Base-by-base conservation (phyloP, 1,284 basidiomycete genomes). In the Cutaneotrichosporon sp. region DNA sequence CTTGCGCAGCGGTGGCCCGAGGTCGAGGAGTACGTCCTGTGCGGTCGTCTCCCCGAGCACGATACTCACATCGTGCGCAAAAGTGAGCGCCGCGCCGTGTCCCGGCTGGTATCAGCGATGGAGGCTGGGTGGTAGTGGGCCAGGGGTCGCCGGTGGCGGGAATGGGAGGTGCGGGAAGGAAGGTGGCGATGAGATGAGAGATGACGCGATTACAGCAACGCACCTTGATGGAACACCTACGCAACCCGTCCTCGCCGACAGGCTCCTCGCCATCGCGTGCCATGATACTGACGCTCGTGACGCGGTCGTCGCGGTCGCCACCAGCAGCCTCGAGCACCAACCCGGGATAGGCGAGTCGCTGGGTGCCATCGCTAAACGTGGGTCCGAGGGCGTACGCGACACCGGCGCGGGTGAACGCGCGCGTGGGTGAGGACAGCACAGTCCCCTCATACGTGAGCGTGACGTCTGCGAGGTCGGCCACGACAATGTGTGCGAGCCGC, bases 381-480 rank as follows among this genome's bases (percentile, higher is more conserved):
- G 92, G 92, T 0, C 91, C 91, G 75, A 94, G 90, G 6, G 86
- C 85, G 52, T 87, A 84, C 64, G 85, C 89, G 3, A 93, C 88
- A 46, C 84, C 84, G 0, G 89, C 85, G 56, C 89, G 84, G 34
- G 86, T 84, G 14, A 92, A 80, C 1, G 86, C 53, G 84, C 83
- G 64, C 80, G 80, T 30, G 84, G 86, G 60, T 0, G 72, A 72
- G 0, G 87, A 87, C 3, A 93, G 82, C 11, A 88, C 73, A 1
- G 81, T 81, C 58, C 86, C 86, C 75, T 88, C 89, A 79, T 92
- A 93, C 57, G 85, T 85, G 49, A 92, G 77, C 2, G 84, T 85
- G 36, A 90, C 61, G n/a, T 62, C 59, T 6, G 72, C 58, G 32
- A 72, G 63, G 7, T 16, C 85, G 85, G 22, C 22, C 40, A 89